These are phyloP conservation scores for Cyberlindnera euphorbiae DNA, from an alignment of 805 yeast genomes.

Conservation along the genomic window DNA sequence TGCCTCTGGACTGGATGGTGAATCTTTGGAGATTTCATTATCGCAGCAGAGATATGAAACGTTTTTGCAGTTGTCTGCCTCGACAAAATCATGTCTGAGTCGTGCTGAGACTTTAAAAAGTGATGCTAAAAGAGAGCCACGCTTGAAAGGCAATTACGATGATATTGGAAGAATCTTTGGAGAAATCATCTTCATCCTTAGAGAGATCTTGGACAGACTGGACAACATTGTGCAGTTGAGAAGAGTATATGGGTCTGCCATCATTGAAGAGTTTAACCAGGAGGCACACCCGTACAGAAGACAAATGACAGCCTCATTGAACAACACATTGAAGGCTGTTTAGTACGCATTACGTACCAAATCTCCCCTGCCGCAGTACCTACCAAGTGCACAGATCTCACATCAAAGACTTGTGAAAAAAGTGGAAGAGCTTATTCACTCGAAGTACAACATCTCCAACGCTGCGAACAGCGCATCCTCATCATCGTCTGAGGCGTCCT, in stretches of 20 bases:
- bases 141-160: conserved; percentile 41
- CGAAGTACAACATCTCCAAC: conserved; percentile 17
- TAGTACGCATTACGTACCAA: conserved; percentile 40
- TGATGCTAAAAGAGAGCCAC: conserved; percentile 41
- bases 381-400: conserved; percentile 45
- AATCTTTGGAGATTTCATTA: conserved; percentile 22
- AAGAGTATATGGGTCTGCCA: conserved; percentile 40
- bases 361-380: conserved; percentile 44
- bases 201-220: conserved; percentile 43
- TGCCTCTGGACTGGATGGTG: conserved; percentile 37
- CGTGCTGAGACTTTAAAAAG: conserved; percentile 38
- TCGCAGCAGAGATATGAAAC: conserved; percentile 28
- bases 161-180: conserved; percentile 35
- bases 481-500: not conserved
- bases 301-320: conserved; percentile 38
- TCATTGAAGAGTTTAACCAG: conserved; percentile 38
- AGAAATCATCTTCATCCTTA: conserved; percentile 41
- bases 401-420: conserved; percentile 41
- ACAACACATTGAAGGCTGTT: conserved; percentile 35
- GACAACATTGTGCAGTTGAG: conserved; percentile 41
- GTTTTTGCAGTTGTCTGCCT: conserved; percentile 31
- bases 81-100: conserved; percentile 34
- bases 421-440: conserved; percentile 34
- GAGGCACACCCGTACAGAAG: conserved; percentile 39
- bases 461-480: too few species aligned